Evolutionary conservation across 805 yeast genomes (phyloP), one percentile per base, ranked within the genome.

Genomic region (Lipomyces sp.): DNA sequence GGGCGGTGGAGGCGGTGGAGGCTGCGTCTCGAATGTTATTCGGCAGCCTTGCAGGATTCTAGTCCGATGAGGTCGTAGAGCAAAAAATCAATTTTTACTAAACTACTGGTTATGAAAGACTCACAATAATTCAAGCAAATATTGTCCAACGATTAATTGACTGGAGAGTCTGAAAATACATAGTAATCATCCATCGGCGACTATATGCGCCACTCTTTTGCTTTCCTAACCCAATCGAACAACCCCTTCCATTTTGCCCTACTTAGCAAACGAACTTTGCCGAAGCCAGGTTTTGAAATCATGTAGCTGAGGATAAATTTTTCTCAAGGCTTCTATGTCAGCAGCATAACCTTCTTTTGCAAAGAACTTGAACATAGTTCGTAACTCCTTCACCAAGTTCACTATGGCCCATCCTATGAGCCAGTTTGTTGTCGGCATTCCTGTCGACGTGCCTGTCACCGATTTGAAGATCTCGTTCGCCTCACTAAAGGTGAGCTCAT

Each of bases 401-500:
- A 5, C 10, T 6, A 55, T 18, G 11, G 24, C 58, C 24, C 42
- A 24, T 13, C 8, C 8, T 11, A 55, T 3, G 5, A 55, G 8
- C 42, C 29, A 18, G n/a, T 13, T 30, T 6, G 58, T 55, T 18
- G 58, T 55, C 13, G 58, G 18, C 0, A 55, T 42, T 42, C 48
- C 48, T 18, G 48, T 30, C 24, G 42, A 33, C 15, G 4, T 55
- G 13, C 58, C 58, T 4, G 42, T 55, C 39, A 30, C n/a, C 13
- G 37, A 32, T 55, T 55, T 24, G 39, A 55, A 55, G 10, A 55
- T 30, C 37, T 33, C 48, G 11, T 42, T 42, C 18, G 48, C 48
- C 48, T 42, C 48, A 4, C 18, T 15, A 18, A 42, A 59, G 8
- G 56, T 59, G 33, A 59, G 62, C 39, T 59, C 62, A 57, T 59